Base-by-base conservation (phyloP, 1,139 yeast genomes). In the Suhomyces ambrosiae region DNA sequence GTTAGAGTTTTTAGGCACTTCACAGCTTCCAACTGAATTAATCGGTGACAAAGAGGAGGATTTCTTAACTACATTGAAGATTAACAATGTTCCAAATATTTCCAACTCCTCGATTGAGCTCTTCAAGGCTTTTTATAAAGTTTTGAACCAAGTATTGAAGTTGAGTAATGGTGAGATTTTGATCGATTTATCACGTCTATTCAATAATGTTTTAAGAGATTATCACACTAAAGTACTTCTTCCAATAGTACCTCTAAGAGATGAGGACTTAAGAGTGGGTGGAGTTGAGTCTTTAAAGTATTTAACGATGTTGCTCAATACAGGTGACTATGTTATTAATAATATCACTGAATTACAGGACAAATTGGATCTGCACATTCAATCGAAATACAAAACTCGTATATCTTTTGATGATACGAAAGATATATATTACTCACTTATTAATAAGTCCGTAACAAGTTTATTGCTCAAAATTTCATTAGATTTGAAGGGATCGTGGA, bases 61-160 rank as follows among this genome's bases (percentile, higher is more conserved):
- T 7, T 55, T 69, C 29, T 40, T 56, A 46, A 61, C 55, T 15
- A 63, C 69, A 35, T 60, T 61, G 49, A 69, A 58, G 52, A 67
- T 62, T 40, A 71, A 76, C 35, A 65, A 60, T 41, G 65, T 65
- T 8, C 81, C 85, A 1, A 74, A 80, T 44, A 86, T 88, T 11
- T 71, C 88, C 7, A 83, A 82, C 25, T 86, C 96, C 0, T 85
- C 96, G 6, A 88, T 95, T 1, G 97, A 92, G 47, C 62, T 92
- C 30, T 90, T 92, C 60, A 78, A 88, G 49, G 65, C 77, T 5
- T 89, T 86, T 56, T 77, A 95, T 39, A 82, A 82, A 37, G 65
- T 86, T 8, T 63, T 92, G 27, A 71, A 82, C 7, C 97, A 89
- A 55, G 73, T 87, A n/a, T 69, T 86, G 14, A 86, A 86, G 45